Percentiles rank a stretch among this genome's conserved stretches.
Conservation (phyloP, 371 early-diverging fungal genomes). For the Lichtheimia hyalospora region DNA sequence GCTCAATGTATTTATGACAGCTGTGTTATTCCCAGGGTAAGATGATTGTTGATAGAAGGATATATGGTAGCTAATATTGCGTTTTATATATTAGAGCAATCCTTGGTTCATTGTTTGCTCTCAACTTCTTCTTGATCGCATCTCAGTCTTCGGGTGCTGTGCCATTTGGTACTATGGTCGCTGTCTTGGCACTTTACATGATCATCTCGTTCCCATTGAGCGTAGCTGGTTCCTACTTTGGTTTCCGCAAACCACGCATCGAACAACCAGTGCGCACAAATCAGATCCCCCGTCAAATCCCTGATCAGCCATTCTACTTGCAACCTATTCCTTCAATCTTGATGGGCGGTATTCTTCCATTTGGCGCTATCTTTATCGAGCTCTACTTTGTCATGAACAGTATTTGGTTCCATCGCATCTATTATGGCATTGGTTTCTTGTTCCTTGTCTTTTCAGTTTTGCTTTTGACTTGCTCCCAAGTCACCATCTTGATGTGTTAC, state of each 20-base stretch:
- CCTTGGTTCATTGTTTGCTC: constrained; percentile 66
- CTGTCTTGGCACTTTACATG: constrained; percentile 85
- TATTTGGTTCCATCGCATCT: constrained; percentile 90
- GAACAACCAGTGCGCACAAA: constrained; percentile 91
- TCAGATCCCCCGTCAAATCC: constrained; percentile 92
- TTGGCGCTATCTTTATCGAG: constrained; percentile 89
- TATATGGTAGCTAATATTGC: not conserved
- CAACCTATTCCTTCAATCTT: constrained; percentile 71
- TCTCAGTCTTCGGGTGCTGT: constrained; percentile 91
- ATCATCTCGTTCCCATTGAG: constrained; percentile 87
- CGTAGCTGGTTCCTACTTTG: constrained; percentile 90
- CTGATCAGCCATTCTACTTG: constrained; percentile 77
- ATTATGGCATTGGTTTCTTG: constrained; percentile 89
- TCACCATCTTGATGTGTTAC: constrained; percentile 86
- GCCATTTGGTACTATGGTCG: constrained; percentile 88
- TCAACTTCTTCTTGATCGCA: constrained; percentile 91
- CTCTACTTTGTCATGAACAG: constrained; percentile 88
- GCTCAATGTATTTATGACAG: constrained; percentile 80
- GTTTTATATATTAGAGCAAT: constrained; percentile 46
- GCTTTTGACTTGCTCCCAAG: constrained; percentile 80
- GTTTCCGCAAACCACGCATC: constrained; percentile 82
- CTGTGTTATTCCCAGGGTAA: constrained; percentile 83
- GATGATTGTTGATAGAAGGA: constrained; percentile 7
- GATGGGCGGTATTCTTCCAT: constrained; percentile 87
- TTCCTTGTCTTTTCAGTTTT: constrained; percentile 81